Evolutionary conservation across 2,329 filamentous ascomycete species (phyloP).

Genomic region (Triangularia setosa): DNA sequence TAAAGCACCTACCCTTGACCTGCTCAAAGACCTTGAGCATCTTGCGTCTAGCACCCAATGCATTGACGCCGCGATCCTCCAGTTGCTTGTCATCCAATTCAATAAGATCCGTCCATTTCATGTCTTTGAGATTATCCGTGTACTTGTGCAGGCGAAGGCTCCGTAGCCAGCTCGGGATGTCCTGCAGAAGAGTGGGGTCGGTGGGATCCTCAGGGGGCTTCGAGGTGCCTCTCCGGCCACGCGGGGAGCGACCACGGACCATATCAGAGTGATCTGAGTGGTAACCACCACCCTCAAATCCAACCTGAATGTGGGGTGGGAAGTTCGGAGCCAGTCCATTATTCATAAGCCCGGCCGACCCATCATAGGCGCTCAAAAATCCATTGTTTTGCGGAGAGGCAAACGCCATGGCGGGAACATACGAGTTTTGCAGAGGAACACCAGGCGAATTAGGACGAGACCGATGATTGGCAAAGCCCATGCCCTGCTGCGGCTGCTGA

Average conservation of each 20-base stretch:
- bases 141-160: constrained; percentile 97
- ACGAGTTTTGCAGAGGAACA: constrained; percentile 66
- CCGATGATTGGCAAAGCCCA: constrained; percentile 61
- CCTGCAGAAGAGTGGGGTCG: constrained; percentile 81
- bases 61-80: constrained; percentile 90
- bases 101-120: constrained; percentile 92
- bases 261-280: constrained; percentile 93
- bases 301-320: constrained; percentile 67
- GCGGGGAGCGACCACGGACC: constrained; percentile 82
- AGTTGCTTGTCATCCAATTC: constrained; percentile 90
- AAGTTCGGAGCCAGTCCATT: constrained; percentile 68
- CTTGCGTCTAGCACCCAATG: constrained; percentile 89
- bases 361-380: constrained; percentile 85
- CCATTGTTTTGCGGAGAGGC: constrained; percentile 91
- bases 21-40: constrained; percentile 99
- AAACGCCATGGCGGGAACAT: constrained; percentile 67
- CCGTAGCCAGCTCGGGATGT: constrained; percentile 93
- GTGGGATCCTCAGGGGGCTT: constrained; percentile 98
- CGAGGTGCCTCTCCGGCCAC: constrained; percentile 87
- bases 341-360: constrained; percentile 63
- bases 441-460: constrained; percentile 90
- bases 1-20: constrained; percentile 63
- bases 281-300: constrained; percentile 74
- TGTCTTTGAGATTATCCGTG: constrained; percentile 94
- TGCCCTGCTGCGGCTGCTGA: constrained; percentile 52